Conservation (phyloP, 441 rosid genomes). For the Aquilaria agallochum region DNA sequence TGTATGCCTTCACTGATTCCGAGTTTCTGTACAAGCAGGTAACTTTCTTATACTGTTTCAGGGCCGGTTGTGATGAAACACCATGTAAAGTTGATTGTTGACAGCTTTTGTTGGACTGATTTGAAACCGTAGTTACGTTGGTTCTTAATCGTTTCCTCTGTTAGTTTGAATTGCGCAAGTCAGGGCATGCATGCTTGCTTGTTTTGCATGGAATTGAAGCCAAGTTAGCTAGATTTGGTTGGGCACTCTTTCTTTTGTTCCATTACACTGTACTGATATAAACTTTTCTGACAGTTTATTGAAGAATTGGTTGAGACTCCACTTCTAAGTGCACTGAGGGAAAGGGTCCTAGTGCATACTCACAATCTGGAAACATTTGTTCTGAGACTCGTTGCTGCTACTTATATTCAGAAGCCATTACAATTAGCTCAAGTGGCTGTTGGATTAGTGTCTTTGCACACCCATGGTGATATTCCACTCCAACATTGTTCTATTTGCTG, state of each 20-base stretch:
- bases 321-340: constrained; percentile 67
- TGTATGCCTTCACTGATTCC: constrained; percentile 84
- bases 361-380: constrained; percentile 60
- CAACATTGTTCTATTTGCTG: constrained; percentile 84
- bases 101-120: too few relatives aligned
- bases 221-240: background rate
- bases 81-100: too few relatives aligned
- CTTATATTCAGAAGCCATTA: constrained; percentile 52
- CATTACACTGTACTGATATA: constrained; percentile 9
- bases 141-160: too few relatives aligned
- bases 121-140: too few relatives aligned
- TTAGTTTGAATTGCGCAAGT: background rate
- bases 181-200: background rate
- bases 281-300: constrained; percentile 43
- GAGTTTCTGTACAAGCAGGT: constrained; percentile 67
- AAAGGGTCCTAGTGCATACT: constrained; percentile 65
- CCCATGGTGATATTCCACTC: constrained; percentile 29
- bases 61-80: too few relatives aligned
- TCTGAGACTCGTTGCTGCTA: constrained; percentile 52
- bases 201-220: background rate
- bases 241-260: background rate
- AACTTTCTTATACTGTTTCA: constrained; percentile 11
- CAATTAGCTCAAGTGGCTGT: constrained; percentile 74
- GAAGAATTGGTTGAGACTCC: constrained; percentile 66
- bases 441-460: constrained; percentile 61